Base-by-base conservation (phyloP, 2,329 filamentous ascomycete species). In the Penicillium olsonii region DNA sequence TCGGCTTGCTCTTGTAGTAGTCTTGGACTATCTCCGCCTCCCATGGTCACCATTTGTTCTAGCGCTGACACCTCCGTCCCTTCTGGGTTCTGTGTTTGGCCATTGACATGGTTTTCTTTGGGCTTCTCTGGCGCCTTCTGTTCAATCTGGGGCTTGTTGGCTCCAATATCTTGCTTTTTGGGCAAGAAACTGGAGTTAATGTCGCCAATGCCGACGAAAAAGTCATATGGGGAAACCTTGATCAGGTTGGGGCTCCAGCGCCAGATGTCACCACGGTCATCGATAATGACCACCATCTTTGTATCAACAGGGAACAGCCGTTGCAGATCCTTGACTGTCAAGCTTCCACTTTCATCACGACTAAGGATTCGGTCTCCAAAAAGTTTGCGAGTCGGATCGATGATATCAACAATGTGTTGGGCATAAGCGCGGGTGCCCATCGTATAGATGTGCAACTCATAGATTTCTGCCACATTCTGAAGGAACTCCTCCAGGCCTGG, bases 371-470 rank as follows among this genome's bases (percentile, higher is more conserved):
- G 85, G 70, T 96, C 92, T 33, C 89, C 92, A 68, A 99, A 99
- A 9, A 96, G 84, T 67, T 87, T 92, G 56, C 87, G 84, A 27
- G 92, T 85, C 0, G 92, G 92, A 64, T 99, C 94, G 54, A 99
- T 88, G 55, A 99, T 92, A 60, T 88, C 87, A 31, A 91, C 91
- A 61, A 99, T 95, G 53, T 90, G 87, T 60, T 92, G 81, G 9
- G 94, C 94, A 67, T 99, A 99, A n/a, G 92, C 90, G 56, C 94
- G 84, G 18, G 94, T 99, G 48, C 92, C 94, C 94, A 99, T 99
- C 37, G 94, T 99, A 76, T 99, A 99, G 55, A 99, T 92, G 69
- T 99, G 94, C 64, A 97, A 78, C 74, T 99, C 94, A 73, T 94
- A 99, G 63, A 94, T 77, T 63, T 85, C 81, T 1, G 90, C 84